Conservation (phyloP, 164 flowering plant species). For the Vitis rupestris region DNA sequence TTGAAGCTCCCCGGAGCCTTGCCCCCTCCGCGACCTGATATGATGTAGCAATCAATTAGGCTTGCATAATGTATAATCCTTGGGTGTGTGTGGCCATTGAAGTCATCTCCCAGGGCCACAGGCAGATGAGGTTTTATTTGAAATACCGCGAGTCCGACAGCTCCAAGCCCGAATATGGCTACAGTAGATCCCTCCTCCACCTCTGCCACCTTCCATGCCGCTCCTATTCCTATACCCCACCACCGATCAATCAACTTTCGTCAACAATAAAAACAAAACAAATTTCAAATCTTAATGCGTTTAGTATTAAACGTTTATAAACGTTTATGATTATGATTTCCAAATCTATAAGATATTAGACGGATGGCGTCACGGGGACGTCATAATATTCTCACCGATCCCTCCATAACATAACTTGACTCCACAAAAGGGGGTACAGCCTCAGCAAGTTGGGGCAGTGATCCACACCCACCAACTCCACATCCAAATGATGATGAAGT, state of each 20-base stretch:
- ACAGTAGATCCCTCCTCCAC: constrained; percentile 60
- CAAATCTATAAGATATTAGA: no score
- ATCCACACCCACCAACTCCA: no score
- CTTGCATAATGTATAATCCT: background rate
- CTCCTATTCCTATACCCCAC: constrained; percentile 53
- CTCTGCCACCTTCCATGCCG: constrained; percentile 56
- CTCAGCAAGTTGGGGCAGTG: no score
- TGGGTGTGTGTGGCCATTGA: no score
- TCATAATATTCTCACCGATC: no score
- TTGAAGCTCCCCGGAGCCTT: constrained; percentile 55
- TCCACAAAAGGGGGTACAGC: no score
- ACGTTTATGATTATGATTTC: no score
- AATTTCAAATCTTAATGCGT: no score
- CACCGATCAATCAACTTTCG: background rate
- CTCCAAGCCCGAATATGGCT: constrained; percentile 67
- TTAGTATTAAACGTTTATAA: no score
- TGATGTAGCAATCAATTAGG: background rate
- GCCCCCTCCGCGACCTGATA: constrained; percentile 74
- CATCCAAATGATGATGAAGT: no score
- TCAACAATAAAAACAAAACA: background rate
- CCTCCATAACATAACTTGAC: no score
- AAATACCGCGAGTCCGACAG: constrained; percentile 68
- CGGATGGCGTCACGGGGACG: no score
- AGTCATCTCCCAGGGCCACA: background rate
- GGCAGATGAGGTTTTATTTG: background rate